Conservation (phyloP, 1,284 basidiomycete species). For the Peniophora sp. region DNA sequence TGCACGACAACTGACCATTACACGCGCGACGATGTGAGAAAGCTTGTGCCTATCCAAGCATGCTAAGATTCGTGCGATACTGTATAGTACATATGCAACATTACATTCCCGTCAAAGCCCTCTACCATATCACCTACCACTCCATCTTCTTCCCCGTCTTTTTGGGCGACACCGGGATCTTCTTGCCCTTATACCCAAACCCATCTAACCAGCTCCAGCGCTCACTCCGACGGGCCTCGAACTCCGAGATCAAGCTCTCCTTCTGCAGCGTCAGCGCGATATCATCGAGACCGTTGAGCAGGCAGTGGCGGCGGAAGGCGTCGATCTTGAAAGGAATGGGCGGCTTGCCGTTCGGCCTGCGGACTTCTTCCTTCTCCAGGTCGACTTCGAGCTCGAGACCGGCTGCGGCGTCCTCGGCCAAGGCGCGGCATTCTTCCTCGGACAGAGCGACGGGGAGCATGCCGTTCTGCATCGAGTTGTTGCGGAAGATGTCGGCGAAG, state of each 20-base stretch:
- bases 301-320: constrained; percentile 83
- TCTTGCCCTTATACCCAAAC: constrained; percentile 77
- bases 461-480: constrained; percentile 93
- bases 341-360: constrained; percentile 67
- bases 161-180: constrained; percentile 49
- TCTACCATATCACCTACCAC: constrained; percentile 45
- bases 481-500: constrained; percentile 93
- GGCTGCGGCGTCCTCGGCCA: constrained; percentile 77
- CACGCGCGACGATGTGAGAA: too few species aligned
- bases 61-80: too few species aligned
- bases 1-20: too few species aligned
- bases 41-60: too few species aligned
- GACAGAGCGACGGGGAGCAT: constrained; percentile 84
- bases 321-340: constrained; percentile 76
- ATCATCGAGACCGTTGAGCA: constrained; percentile 91
- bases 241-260: constrained; percentile 57
- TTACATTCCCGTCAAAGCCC: too few species aligned
- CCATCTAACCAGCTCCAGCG: constrained; percentile 94
- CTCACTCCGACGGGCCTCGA: constrained; percentile 71
- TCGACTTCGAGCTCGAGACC: constrained; percentile 85
- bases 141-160: constrained; percentile 57
- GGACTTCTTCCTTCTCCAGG: constrained; percentile 81
- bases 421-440: constrained; percentile 65
- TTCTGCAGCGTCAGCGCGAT: constrained; percentile 87
- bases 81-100: too few species aligned